Percentiles rank a stretch among this genome's conserved stretches.
These are phyloP conservation scores for Xylaria sp. DNA, from an alignment of 2,329 filamentous ascomycete species.

Conservation along the genomic window DNA sequence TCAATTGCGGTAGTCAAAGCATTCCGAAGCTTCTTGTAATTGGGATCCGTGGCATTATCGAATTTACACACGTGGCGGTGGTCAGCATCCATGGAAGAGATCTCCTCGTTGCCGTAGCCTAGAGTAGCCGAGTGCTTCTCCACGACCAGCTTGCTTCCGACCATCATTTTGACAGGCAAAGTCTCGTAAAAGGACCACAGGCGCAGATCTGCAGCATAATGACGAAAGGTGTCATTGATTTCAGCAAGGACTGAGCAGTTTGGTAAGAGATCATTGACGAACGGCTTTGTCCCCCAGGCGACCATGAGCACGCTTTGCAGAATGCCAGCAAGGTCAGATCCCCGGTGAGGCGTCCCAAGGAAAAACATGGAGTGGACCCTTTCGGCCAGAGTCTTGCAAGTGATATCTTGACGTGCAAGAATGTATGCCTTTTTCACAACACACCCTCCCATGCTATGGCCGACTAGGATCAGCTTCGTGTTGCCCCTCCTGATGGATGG, in stretches of 20 bases:
- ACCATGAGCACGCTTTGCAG: slow-evolving; percentile 46
- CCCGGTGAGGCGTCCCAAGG: slow-evolving; percentile 50
- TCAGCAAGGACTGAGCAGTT: slow-evolving; percentile 44
- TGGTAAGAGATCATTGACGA: slow-evolving; percentile 46
- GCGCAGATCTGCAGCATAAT: slow-evolving; percentile 43
- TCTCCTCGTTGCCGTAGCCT: slow-evolving; percentile 38
- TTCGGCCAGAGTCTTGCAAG: slow-evolving; percentile 37
- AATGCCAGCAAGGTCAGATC: slow-evolving; percentile 45
- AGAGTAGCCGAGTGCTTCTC: slow-evolving; percentile 36
- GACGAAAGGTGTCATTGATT: slow-evolving; percentile 53
- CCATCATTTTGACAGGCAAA: slow-evolving; percentile 35
- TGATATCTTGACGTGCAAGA: slow-evolving; percentile 42
- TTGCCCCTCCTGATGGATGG: slow-evolving; percentile 35
- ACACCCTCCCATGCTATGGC: slow-evolving; percentile 54
- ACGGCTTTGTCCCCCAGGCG: slow-evolving; percentile 43
- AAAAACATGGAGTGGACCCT: slow-evolving; percentile 46
- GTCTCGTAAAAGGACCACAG: slow-evolving; percentile 56
- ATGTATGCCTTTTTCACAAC: slow-evolving; percentile 47
- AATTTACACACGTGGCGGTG: slow-evolving; percentile 47
- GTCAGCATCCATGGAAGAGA: slow-evolving; percentile 42
- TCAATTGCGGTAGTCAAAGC: slow-evolving; percentile 40
- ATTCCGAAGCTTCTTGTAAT: slow-evolving; percentile 43
- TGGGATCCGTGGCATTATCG: slow-evolving; percentile 38
- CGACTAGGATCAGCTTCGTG: slow-evolving; percentile 49
- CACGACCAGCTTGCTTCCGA: slow-evolving; percentile 43